Conservation (phyloP, 805 yeast species). For the Hanseniaspora guilliermondii region DNA sequence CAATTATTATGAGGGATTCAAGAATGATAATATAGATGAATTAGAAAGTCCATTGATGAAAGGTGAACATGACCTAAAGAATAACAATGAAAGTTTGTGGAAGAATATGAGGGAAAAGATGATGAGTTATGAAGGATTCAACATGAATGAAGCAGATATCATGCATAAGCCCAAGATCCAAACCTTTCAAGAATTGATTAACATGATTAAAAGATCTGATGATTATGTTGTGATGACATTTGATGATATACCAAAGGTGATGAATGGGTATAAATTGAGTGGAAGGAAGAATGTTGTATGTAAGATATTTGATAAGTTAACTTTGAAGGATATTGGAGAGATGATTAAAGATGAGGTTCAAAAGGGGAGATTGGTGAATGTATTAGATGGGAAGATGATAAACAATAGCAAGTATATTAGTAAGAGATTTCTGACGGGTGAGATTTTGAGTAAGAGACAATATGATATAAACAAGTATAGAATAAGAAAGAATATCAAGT, state of each 20-base stretch:
- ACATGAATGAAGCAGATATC: neutral
- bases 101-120: neutral
- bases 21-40: neutral
- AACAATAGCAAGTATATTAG: neutral
- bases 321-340: neutral
- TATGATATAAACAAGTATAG: neutral
- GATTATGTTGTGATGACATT: neutral
- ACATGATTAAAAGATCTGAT: neutral
- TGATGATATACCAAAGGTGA: neutral
- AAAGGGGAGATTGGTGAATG: neutral
- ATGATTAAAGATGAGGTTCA: neutral
- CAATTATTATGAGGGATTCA: conserved; percentile 20
- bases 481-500: neutral
- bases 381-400: neutral
- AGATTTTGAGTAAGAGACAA: neutral
- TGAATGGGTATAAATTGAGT: neutral
- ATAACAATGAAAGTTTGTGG: neutral
- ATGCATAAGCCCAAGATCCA: neutral
- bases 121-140: neutral
- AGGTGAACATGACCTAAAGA: neutral
- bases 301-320: neutral
- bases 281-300: neutral
- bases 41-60: neutral
- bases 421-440: conserved; percentile 7
- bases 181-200: neutral